Percentiles rank a stretch among this genome's conserved stretches.
Conservation (phyloP, 345 rosid genomes). For the Citrus glauca region DNA sequence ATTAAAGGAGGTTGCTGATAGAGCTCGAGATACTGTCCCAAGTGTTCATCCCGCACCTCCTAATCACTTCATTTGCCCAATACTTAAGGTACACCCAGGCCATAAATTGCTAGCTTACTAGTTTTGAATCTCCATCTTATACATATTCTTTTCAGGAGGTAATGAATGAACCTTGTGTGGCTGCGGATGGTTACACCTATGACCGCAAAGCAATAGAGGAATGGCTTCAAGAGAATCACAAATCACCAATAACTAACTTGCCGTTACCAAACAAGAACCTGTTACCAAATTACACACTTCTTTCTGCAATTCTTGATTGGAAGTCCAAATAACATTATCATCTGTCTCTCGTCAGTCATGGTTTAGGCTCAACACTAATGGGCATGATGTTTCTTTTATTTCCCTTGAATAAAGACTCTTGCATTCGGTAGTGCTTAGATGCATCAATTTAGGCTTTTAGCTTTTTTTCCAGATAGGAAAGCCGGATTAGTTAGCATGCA, state of each 20-base stretch:
- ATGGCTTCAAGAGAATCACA: constrained; percentile 58
- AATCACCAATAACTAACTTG: constrained; percentile 63
- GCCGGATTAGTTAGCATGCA: not conserved
- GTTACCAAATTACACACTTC: constrained; percentile 60
- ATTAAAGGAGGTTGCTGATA: constrained; percentile 49
- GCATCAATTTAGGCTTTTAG: not conserved
- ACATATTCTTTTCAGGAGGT: constrained; percentile 44
- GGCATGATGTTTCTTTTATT: not conserved
- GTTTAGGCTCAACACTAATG: not conserved
- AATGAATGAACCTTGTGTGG: constrained; percentile 80
- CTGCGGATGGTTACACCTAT: constrained; percentile 84
- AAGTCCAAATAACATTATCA: constrained; percentile 34
- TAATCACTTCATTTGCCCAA: constrained; percentile 71
- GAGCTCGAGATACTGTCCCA: constrained; percentile 26
- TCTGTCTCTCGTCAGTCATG: not conserved
- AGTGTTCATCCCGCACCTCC: constrained; percentile 32
- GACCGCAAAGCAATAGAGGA: constrained; percentile 67
- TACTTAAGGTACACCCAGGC: constrained; percentile 50
- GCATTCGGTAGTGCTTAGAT: not conserved
- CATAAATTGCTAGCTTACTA: not conserved
- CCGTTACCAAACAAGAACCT: constrained; percentile 47
- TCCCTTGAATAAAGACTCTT: not conserved
- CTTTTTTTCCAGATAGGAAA: not conserved
- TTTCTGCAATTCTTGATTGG: constrained; percentile 69
- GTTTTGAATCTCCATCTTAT: not conserved